phyloP scores from a whole-genome alignment of 768 basidiomycete species.

The Lactarius trivialis region DNA sequence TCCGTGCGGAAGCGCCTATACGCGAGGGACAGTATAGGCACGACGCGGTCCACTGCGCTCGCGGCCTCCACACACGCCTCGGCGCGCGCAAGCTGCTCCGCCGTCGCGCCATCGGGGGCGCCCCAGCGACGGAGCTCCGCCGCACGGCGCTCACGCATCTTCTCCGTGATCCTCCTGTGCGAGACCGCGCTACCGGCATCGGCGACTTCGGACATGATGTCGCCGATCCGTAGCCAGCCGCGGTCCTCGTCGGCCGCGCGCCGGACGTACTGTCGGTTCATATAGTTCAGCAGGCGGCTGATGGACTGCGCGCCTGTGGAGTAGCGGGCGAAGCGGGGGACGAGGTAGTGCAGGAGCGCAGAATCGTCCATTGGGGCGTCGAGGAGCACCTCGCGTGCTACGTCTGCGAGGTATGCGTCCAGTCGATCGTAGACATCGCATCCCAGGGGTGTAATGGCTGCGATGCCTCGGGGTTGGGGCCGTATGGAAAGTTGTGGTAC shows the following conservation, averaged over 20 bases:
- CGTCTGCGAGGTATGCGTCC: constrained; percentile 62
- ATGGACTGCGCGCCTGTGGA: constrained; percentile 59
- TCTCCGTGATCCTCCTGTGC: constrained; percentile 53
- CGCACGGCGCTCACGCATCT: constrained; percentile 49
- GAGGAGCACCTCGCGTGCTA: constrained; percentile 7
- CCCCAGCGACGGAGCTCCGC: constrained; percentile 72
- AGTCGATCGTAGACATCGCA: constrained; percentile 65
- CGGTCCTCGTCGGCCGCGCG: constrained; percentile 72
- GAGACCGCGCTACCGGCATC: constrained; percentile 39
- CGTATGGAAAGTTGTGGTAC: constrained; percentile 8
- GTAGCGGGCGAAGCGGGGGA: constrained; percentile 67
- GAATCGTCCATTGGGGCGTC: constrained; percentile 39
- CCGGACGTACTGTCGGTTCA: constrained; percentile 66
- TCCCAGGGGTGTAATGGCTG: constrained; percentile 29
- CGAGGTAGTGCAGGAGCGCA: constrained; percentile 59
- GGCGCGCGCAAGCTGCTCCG: constrained; percentile 45
- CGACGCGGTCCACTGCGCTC: constrained; percentile 57
- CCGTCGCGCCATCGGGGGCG: constrained; percentile 44
- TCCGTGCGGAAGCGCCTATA: constrained; percentile 67
- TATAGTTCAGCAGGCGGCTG: constrained; percentile 68
- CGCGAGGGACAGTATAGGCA: constrained; percentile 58
- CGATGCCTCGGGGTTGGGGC: neutral
- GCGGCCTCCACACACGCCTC: constrained; percentile 73
- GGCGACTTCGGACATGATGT: constrained; percentile 38
- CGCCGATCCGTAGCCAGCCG: constrained; percentile 66